These are phyloP conservation scores for Moniliophthora roreri DNA, from an alignment of 1,284 basidiomycete species.

Conservation along the genomic window DNA sequence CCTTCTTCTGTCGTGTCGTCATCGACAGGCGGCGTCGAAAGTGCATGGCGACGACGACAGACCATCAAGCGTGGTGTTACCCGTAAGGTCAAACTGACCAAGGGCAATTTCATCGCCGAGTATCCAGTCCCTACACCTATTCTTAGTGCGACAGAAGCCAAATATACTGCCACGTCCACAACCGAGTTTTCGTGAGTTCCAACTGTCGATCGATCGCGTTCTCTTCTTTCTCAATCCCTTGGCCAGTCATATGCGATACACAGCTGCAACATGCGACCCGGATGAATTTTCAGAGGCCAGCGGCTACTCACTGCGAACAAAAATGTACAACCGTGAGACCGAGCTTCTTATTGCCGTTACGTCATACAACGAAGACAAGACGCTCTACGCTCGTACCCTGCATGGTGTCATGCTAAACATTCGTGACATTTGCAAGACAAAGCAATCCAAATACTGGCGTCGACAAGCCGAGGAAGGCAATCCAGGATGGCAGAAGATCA, in stretches of 20 bases:
- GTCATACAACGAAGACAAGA: conserved; percentile 92
- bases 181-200: conserved; percentile 81
- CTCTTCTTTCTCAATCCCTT: conserved; percentile 11
- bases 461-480: conserved; percentile 82
- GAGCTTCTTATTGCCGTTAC: conserved; percentile 93
- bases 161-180: conserved; percentile 69
- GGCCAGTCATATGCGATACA: conserved; percentile 82
- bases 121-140: conserved; percentile 90
- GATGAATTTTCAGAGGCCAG: conserved; percentile 86
- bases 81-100: conserved; percentile 91
- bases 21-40: conserved; percentile 65
- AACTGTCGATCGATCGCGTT: conserved; percentile 3
- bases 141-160: conserved; percentile 81
- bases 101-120: conserved; percentile 90
- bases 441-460: conserved; percentile 93
- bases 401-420: conserved; percentile 98
- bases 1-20: conserved; percentile 66
- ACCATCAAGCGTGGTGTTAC: conserved; percentile 91
- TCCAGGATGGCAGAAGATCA: conserved; percentile 92
- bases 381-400: conserved; percentile 87
- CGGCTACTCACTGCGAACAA: conserved; percentile 83
- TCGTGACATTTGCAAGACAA: conserved; percentile 96
- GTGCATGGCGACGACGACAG: conserved; percentile 83
- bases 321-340: conserved; percentile 87
- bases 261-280: conserved; percentile 90